Conservation (phyloP, 2,329 filamentous ascomycete species). For the Beauveria sp. region DNA sequence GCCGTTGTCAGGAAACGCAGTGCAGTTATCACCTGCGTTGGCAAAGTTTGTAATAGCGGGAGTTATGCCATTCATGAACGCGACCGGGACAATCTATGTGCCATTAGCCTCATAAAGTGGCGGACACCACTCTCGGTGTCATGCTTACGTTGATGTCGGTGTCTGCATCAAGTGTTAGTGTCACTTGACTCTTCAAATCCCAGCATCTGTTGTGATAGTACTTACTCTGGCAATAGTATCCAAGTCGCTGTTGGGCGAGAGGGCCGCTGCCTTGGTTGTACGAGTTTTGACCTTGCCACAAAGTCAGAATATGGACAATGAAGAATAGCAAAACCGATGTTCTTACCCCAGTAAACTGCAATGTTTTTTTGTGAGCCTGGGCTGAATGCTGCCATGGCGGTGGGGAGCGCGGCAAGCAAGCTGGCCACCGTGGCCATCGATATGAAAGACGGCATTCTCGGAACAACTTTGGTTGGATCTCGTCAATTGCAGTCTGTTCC, state of each 20-base stretch:
- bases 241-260: slow-evolving; percentile 45
- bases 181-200: not conserved
- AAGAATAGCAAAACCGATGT: no score
- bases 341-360: slow-evolving; percentile 58
- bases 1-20: slow-evolving; percentile 45
- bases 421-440: slow-evolving; percentile 15
- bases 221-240: slow-evolving; percentile 52
- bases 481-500: not conserved
- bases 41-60: slow-evolving; percentile 55
- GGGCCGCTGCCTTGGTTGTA: slow-evolving; percentile 35
- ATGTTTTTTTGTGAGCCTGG: slow-evolving; percentile 43
- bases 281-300: slow-evolving; percentile 50
- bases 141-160: slow-evolving; percentile 37
- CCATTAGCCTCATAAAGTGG: not conserved
- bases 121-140: not conserved
- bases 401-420: slow-evolving; percentile 20
- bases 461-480: not conserved
- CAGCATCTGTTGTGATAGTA: not conserved
- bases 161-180: slow-evolving; percentile 25
- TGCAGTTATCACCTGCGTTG: slow-evolving; percentile 55
- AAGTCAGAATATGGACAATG: not conserved
- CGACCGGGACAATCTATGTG: slow-evolving; percentile 48
- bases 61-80: slow-evolving; percentile 54
- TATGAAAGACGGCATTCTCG: slow-evolving; percentile 1
- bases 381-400: slow-evolving; percentile 35